These are phyloP conservation scores for Fomitopsis serialis DNA, from an alignment of 768 basidiomycete genomes.

Conservation along the genomic window DNA sequence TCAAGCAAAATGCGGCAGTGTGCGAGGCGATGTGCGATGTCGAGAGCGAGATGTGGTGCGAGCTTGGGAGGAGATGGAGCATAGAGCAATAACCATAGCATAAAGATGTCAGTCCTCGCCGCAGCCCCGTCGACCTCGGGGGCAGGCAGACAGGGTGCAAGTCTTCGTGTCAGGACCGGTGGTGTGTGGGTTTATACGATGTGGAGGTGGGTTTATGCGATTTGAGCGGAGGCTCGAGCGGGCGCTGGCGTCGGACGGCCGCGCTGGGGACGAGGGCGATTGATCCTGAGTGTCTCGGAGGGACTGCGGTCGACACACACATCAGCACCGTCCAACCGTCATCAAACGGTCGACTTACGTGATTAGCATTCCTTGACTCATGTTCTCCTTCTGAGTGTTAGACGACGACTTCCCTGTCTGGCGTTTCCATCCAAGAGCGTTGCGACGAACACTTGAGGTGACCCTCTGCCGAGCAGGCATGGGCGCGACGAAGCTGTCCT, in stretches of 20 bases:
- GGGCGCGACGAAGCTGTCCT: constrained; percentile 24
- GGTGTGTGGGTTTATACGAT: background rate
- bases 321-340: background rate
- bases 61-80: constrained; percentile 11
- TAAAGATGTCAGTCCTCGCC: constrained; percentile 10
- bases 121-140: background rate
- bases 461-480: constrained; percentile 42
- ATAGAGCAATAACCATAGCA: constrained; percentile 30
- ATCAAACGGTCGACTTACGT: constrained; percentile 41
- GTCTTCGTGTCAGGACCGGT: background rate
- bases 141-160: constrained; percentile 1
- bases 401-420: constrained; percentile 41
- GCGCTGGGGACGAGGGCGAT: constrained; percentile 37
- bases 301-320: constrained; percentile 22
- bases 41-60: background rate
- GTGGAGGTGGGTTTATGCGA: constrained; percentile 15
- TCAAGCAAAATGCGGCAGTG: constrained; percentile 1
- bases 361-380: constrained; percentile 33
- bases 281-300: constrained; percentile 36
- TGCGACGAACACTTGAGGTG: constrained; percentile 50
- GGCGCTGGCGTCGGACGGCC: constrained; percentile 31
- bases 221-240: constrained; percentile 22
- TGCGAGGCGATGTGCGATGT: background rate
- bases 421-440: constrained; percentile 61
- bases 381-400: constrained; percentile 42